Percentiles rank a stretch among this genome's conserved stretches.
phyloP scores from a whole-genome alignment of 768 basidiomycete genomes.

The Stropharia rugosoannulata region DNA sequence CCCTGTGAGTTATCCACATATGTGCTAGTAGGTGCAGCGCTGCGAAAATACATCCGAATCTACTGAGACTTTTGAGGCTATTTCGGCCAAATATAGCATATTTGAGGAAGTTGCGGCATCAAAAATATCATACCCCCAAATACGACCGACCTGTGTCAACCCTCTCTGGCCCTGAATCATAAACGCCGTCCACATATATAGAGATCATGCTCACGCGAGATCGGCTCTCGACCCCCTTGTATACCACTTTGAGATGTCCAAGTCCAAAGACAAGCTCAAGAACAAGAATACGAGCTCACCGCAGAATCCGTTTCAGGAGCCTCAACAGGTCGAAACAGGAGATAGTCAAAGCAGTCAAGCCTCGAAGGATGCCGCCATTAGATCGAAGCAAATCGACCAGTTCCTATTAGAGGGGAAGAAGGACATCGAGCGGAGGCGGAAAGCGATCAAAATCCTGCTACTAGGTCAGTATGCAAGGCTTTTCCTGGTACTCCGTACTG shows the following conservation, averaged over 20 bases:
- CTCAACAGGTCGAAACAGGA: conserved; percentile 28
- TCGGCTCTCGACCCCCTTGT: not conserved
- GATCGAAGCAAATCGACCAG: conserved; percentile 50
- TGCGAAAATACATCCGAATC: too few relatives aligned
- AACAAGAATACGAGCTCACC: conserved; percentile 5
- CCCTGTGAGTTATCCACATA: too few relatives aligned
- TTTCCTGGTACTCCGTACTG: not conserved
- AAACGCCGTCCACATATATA: not conserved
- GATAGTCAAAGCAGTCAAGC: conserved; percentile 30
- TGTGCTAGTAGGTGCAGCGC: too few relatives aligned
- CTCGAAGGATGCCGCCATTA: conserved; percentile 40
- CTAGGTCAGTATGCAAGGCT: conserved; percentile 37
- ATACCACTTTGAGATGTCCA: not conserved
- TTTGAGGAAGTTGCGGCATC: too few relatives aligned
- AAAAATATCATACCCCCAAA: too few relatives aligned
- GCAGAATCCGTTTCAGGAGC: conserved; percentile 27
- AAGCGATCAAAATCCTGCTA: conserved; percentile 53
- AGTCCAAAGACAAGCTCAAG: conserved; percentile 15
- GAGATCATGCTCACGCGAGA: not conserved
- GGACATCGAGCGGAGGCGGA: conserved; percentile 45
- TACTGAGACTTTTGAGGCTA: too few relatives aligned
- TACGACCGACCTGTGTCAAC: too few relatives aligned
- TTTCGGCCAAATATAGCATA: too few relatives aligned
- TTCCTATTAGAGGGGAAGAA: conserved; percentile 43
- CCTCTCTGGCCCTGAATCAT: not conserved